These are phyloP conservation scores for Leptodontidium sp. DNA, from an alignment of 2,329 filamentous ascomycete species.

Conservation along the genomic window DNA sequence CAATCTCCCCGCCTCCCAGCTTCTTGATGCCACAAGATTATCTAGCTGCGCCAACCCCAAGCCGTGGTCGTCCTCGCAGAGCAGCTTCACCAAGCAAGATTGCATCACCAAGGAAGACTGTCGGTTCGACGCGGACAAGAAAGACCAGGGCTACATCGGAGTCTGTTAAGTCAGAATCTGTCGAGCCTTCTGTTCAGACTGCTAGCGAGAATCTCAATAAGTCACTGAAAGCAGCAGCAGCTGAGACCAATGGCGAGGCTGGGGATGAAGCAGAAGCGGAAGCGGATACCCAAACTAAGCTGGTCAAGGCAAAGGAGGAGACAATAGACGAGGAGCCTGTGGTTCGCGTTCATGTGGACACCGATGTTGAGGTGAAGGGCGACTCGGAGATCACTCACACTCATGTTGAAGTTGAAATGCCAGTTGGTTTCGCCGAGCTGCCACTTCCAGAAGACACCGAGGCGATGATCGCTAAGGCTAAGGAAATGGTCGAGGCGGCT, in stretches of 20 bases:
- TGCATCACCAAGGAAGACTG: conserved; percentile 56
- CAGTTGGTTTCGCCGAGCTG: conserved; percentile 70
- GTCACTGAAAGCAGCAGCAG: conserved; percentile 54
- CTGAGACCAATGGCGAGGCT: conserved; percentile 35
- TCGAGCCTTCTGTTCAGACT: conserved; percentile 56
- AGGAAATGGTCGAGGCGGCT: conserved; percentile 83
- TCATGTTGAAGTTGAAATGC: conserved; percentile 79
- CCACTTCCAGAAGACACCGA: conserved; percentile 80
- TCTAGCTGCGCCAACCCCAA: conserved; percentile 47
- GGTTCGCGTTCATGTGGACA: conserved; percentile 75
- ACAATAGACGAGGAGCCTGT: conserved; percentile 55
- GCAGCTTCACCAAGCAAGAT: conserved; percentile 62
- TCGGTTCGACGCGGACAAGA: conserved; percentile 45
- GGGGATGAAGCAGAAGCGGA: conserved; percentile 38
- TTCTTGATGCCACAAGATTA: conserved; percentile 60
- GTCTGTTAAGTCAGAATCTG: conserved; percentile 48
- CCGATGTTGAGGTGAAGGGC: conserved; percentile 62
- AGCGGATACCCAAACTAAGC: conserved; percentile 29
- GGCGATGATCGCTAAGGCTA: conserved; percentile 85
- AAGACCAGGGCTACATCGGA: conserved; percentile 52
- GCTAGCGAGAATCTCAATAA: conserved; percentile 57
- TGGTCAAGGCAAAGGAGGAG: conserved; percentile 33
- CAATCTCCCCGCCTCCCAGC: conserved; percentile 82
- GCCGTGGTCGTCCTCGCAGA: conserved; percentile 59
- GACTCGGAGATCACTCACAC: conserved; percentile 75